Conservation (phyloP, 352 stramenopile genomes). For the Globisporangium canariense region DNA sequence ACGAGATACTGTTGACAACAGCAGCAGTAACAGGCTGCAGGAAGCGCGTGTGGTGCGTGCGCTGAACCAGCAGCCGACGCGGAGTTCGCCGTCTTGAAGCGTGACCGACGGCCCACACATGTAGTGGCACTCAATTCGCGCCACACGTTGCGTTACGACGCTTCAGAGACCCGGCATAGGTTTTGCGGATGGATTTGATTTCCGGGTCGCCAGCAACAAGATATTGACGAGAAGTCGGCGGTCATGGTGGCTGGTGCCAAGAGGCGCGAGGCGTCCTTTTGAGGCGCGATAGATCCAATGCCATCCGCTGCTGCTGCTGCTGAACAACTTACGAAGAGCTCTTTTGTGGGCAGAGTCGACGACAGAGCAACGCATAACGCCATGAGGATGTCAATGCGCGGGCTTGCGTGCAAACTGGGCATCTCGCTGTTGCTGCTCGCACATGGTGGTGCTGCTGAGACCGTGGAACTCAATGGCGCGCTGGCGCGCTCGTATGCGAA, state of each 20-base stretch:
- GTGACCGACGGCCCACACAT: no score
- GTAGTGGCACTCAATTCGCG: no score
- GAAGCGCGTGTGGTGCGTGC: no score
- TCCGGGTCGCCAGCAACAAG: background rate
- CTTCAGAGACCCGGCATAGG: background rate
- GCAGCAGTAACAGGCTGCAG: no score
- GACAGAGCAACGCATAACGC: background rate
- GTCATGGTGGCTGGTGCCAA: background rate
- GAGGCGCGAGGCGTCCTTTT: background rate
- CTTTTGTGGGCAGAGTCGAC: background rate
- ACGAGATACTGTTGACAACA: no score
- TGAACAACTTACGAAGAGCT: background rate
- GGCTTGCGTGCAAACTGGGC: background rate
- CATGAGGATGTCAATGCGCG: background rate
- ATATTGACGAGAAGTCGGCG: background rate
- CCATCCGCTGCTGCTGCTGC: background rate
- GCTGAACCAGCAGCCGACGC: no score
- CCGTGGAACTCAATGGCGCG: constrained; percentile 11
- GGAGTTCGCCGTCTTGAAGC: no score
- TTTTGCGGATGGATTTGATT: background rate
- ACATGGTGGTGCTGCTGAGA: background rate
- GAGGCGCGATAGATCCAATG: background rate
- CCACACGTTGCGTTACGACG: no score
- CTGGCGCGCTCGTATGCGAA: constrained; percentile 12
- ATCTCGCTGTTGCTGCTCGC: background rate